Base-by-base conservation (phyloP, 2,329 filamentous ascomycete species). In the Colletotrichum tabaci region DNA sequence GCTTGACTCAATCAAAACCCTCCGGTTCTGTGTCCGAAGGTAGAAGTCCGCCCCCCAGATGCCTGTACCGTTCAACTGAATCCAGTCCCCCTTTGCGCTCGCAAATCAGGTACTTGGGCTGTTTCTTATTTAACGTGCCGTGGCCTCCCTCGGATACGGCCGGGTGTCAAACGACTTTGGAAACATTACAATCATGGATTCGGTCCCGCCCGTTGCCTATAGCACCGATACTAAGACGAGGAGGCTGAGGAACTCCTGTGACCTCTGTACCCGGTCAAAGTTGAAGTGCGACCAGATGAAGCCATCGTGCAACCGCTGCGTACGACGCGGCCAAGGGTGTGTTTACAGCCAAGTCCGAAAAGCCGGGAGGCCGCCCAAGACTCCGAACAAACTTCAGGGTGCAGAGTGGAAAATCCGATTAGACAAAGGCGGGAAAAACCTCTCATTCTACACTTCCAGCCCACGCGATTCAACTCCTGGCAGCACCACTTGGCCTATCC, bases 251-350 rank as follows among this genome's bases (percentile, higher is more conserved):
- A 62, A 62, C 47, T 62, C 60, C 35, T 62, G 60, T 21, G 60
- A 62, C 5, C 52, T 49, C 12, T 62, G 60, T n/a, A 62, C 60
- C 12, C 60, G 18, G n/a, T 52, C 49, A 2, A 62, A 65, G 62
- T 21, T 65, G 50, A 65, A 65, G n/a, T 65, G 62, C 62, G 62
- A 65, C 16, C 62, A 57, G 3, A 26, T 23, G 40, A 57, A 65
- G 15, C 62, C 52, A 21, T n/a, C 62, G 13, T 65, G 56, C 23
- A 23, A 52, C 35, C 60, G 60, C 9, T 62, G 60, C 30, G 30
- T 52, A 2, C 60, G 47, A 40, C 60, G 60, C 47, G 30, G 35
- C 5, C 47, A 38, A 42, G 35, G 42, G 2, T 62, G 60, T 21
- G 47, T 62, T 5, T 62, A 62, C 47, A 62, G 60, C 10, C 60